Conservation (phyloP, 2,329 filamentous ascomycete species). For the Fusarium brachygibbosum region DNA sequence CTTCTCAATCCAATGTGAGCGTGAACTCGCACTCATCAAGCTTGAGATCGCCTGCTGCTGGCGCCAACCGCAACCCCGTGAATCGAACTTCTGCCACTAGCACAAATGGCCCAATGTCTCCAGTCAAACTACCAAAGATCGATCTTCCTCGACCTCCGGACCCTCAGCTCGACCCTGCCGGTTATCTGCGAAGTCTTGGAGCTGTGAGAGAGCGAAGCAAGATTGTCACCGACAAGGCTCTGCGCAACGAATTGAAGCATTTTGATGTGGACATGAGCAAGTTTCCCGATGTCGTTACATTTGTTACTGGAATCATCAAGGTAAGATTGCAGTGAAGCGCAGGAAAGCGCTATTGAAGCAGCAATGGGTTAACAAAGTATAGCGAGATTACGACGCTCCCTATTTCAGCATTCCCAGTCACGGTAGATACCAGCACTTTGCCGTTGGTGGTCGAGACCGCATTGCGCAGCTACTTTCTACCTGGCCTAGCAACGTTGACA, state of each 20-base stretch:
- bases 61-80: conserved; percentile 51
- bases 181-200: conserved; percentile 90
- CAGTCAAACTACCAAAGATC: conserved; percentile 75
- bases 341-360: neutral
- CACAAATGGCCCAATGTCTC: conserved; percentile 64
- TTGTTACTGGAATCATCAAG: conserved; percentile 96
- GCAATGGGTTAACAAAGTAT: conserved; percentile 18
- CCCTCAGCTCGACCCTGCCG: conserved; percentile 87
- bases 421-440: conserved; percentile 86
- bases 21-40: conserved; percentile 66
- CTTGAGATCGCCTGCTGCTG: conserved; percentile 45
- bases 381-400: conserved; percentile 69
- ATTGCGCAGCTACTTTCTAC: conserved; percentile 78
- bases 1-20: conserved; percentile 64
- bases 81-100: conserved; percentile 68
- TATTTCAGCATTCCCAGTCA: conserved; percentile 82
- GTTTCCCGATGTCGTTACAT: conserved; percentile 84
- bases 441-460: conserved; percentile 81
- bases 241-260: conserved; percentile 82
- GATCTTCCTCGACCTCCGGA: conserved; percentile 88
- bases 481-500: conserved; percentile 78
- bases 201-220: conserved; percentile 85
- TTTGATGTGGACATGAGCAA: conserved; percentile 91
- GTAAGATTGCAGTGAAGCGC: conserved; percentile 58
- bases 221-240: conserved; percentile 81